Percentiles rank a stretch among this genome's conserved stretches.
phyloP scores from a whole-genome alignment of 179 eudicot genomes.

The Patellifolia procumbens region DNA sequence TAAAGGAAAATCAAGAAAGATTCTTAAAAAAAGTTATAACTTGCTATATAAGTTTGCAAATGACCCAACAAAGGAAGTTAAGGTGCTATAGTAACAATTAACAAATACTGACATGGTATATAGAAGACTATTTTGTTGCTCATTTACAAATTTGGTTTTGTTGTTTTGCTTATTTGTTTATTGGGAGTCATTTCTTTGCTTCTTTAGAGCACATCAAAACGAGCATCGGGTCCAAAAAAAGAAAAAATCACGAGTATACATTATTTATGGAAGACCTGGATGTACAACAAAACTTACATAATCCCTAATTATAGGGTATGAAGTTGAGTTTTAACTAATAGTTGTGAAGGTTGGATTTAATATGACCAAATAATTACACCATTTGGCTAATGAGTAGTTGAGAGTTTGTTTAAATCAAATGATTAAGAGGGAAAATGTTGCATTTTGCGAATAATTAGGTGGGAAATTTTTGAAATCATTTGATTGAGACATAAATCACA shows the following conservation, averaged over 20 bases:
- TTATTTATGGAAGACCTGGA: too few relatives aligned
- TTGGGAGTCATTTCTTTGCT: too few relatives aligned
- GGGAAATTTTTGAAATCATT: neutral
- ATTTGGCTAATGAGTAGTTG: constrained; percentile 16
- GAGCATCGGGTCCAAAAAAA: too few relatives aligned
- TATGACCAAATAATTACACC: neutral
- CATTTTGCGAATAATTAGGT: constrained; percentile 15
- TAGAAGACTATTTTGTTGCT: too few relatives aligned
- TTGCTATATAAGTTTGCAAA: neutral
- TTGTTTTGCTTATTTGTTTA: too few relatives aligned
- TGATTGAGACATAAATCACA: constrained; percentile 1
- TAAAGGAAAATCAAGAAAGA: neutral
- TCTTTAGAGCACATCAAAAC: too few relatives aligned
- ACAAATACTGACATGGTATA: too few relatives aligned
- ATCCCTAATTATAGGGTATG: neutral
- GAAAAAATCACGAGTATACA: too few relatives aligned
- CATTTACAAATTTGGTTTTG: too few relatives aligned
- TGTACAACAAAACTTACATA: too few relatives aligned
- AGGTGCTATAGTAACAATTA: too few relatives aligned
- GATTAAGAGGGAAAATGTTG: neutral
- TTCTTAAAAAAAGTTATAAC: neutral
- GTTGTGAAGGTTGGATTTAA: neutral
- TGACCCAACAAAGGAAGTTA: neutral
- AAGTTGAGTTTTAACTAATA: neutral
- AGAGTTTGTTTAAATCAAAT: neutral